phyloP scores from a whole-genome alignment of 192 early-diverging fungal species.

The Umbelopsis ramanniana region DNA sequence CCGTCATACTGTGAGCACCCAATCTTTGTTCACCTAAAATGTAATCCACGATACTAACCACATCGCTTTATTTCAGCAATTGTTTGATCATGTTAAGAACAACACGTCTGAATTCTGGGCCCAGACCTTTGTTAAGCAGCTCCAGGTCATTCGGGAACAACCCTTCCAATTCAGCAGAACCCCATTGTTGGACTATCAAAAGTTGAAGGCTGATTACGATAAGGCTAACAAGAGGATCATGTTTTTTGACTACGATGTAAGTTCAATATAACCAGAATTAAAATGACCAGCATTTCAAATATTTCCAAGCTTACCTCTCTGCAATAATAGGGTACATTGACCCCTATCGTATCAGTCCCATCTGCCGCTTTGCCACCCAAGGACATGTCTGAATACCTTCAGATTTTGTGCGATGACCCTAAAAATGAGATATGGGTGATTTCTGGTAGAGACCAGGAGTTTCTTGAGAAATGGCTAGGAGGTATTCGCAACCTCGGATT shows the following conservation, averaged over 20 bases:
- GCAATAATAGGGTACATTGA: conserved; percentile 80
- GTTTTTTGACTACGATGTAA: conserved; percentile 95
- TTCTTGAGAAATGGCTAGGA: conserved; percentile 90
- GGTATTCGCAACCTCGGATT: conserved; percentile 76
- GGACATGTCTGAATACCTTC: conserved; percentile 81
- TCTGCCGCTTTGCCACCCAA: conserved; percentile 83
- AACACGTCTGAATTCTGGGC: conserved; percentile 96
- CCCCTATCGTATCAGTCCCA: conserved; percentile 92
- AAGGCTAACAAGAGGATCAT: conserved; percentile 77
- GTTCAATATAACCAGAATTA: too few relatives aligned
- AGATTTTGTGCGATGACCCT: conserved; percentile 71
- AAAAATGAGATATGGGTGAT: conserved; percentile 88
- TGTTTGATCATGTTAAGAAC: conserved; percentile 78
- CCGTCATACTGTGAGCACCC: conserved; percentile 60
- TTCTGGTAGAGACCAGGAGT: conserved; percentile 87
- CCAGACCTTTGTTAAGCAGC: conserved; percentile 77
- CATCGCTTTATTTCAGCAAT: conserved; percentile 38
- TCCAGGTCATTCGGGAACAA: conserved; percentile 50
- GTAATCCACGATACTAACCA: background rate
- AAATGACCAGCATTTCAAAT: background rate
- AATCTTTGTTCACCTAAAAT: background rate
- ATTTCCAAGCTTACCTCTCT: too few relatives aligned
- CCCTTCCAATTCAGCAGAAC: conserved; percentile 45
- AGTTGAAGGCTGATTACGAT: conserved; percentile 66
- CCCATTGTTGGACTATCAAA: conserved; percentile 45